Evolutionary conservation across 2,329 filamentous ascomycete genomes (phyloP).

Genomic region (Leptographium flavum): DNA sequence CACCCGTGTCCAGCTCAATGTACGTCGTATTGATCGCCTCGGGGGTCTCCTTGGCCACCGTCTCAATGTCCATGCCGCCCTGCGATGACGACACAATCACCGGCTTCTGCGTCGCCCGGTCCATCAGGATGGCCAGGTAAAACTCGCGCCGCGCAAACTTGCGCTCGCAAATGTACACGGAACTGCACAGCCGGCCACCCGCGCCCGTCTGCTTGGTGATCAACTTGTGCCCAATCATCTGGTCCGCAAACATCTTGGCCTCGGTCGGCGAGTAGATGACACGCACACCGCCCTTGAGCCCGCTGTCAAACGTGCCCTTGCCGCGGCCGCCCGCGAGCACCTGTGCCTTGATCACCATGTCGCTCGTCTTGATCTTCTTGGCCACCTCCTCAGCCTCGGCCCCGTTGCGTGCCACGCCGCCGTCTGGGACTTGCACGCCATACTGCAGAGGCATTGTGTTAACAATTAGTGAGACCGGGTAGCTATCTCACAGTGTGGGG

Average conservation of each 20-base stretch:
- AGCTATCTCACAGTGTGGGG: not conserved
- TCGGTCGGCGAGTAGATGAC: slow-evolving; percentile 96
- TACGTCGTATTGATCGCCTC: slow-evolving; percentile 90
- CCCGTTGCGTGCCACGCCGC: slow-evolving; percentile 67
- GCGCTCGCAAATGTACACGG: slow-evolving; percentile 98
- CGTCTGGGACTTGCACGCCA: slow-evolving; percentile 85
- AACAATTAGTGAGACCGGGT: not conserved
- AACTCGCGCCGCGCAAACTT: slow-evolving; percentile 99
- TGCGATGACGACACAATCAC: slow-evolving; percentile 97
- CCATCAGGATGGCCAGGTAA: slow-evolving; percentile 98
- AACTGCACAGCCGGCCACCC: slow-evolving; percentile 82
- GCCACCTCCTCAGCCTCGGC: slow-evolving; percentile 87
- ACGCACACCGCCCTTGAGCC: slow-evolving; percentile 94
- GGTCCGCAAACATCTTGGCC: slow-evolving; percentile 93
- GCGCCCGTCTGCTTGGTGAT: slow-evolving; percentile 99
- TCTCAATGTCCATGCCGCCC: slow-evolving; percentile 98
- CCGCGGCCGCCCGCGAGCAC: slow-evolving; percentile 94
- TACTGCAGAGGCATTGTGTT: slow-evolving; percentile 42
- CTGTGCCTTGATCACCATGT: slow-evolving; percentile 99
- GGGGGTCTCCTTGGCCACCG: slow-evolving; percentile 93
- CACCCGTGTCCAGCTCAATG: slow-evolving; percentile 85
- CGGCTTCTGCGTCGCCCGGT: slow-evolving; percentile 77
- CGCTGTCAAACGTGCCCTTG: slow-evolving; percentile 96
- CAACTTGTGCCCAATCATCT: slow-evolving; percentile 99
- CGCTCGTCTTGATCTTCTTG: slow-evolving; percentile 79